phyloP scores from a whole-genome alignment of 331 rosid genomes.

The Malus hybrid region DNA sequence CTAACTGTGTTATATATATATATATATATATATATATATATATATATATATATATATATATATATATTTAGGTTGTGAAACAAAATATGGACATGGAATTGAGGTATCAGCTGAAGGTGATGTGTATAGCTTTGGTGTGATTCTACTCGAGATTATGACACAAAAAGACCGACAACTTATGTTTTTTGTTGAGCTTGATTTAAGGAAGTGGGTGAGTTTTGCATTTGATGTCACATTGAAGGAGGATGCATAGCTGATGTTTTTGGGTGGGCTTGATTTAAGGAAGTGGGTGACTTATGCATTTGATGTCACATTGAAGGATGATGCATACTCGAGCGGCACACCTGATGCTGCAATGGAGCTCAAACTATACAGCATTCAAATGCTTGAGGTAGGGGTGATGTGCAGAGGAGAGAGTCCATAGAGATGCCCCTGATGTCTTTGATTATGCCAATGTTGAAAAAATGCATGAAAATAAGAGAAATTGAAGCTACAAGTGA shows the following conservation, averaged over 20 bases:
- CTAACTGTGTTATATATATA: too few relatives aligned
- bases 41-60: too few relatives aligned
- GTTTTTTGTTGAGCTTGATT: constrained; percentile 10
- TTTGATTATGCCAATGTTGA: background rate
- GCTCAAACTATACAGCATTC: constrained; percentile 5
- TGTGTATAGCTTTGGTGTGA: constrained; percentile 24
- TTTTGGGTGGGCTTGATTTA: constrained; percentile 12
- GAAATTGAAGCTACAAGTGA: background rate
- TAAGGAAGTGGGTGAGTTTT: constrained; percentile 19
- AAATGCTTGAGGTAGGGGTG: background rate
- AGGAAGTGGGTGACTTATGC: constrained; percentile 21
- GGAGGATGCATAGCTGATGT: background rate
- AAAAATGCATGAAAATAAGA: background rate
- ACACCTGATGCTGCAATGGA: background rate
- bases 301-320: constrained; percentile 11
- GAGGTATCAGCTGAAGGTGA: constrained; percentile 25
- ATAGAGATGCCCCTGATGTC: constrained; percentile 7
- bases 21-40: too few relatives aligned
- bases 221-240: constrained; percentile 14
- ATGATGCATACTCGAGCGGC: background rate
- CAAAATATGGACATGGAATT: constrained; percentile 22
- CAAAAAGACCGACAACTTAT: constrained; percentile 17
- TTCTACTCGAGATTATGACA: constrained; percentile 23
- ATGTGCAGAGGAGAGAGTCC: constrained; percentile 12
- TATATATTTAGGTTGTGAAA: background rate